A percentile compares a stretch with the other conserved stretches of the same genome.
These are phyloP conservation scores for Rhodotorula sp. DNA, from an alignment of 1,284 basidiomycete genomes.

Conservation along the genomic window DNA sequence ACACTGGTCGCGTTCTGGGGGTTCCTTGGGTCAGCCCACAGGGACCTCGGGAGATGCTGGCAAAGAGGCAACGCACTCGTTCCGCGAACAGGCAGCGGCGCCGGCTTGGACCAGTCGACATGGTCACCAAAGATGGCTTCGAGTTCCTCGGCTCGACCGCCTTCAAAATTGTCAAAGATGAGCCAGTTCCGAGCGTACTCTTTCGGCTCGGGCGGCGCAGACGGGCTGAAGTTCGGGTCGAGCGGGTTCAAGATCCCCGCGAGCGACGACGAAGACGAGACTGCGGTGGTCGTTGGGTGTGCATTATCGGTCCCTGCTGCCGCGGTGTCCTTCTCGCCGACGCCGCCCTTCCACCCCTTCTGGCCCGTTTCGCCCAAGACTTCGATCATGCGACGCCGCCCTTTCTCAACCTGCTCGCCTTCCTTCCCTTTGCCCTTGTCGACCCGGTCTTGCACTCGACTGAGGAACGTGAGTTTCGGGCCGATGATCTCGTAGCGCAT, in stretches of 20 bases:
- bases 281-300: neutral
- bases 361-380: conserved; percentile 4
- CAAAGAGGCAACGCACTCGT: conserved; percentile 48
- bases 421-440: conserved; percentile 26
- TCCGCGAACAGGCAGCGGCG: conserved; percentile 50
- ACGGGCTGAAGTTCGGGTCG: neutral
- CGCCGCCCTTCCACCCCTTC: conserved; percentile 1
- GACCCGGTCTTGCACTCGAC: conserved; percentile 56
- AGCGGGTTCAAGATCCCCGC: conserved; percentile 1
- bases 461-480: conserved; percentile 70
- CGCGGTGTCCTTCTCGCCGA: neutral
- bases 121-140: conserved; percentile 68
- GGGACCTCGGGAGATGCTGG: neutral
- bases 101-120: conserved; percentile 51
- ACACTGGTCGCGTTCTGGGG: conserved; percentile 41
- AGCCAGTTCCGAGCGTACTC: conserved; percentile 51
- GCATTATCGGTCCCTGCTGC: neutral
- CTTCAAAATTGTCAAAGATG: conserved; percentile 47
- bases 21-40: neutral
- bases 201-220: neutral
- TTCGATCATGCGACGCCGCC: conserved; percentile 9
- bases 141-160: conserved; percentile 67
- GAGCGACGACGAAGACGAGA: neutral
- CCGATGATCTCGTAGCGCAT: conserved; percentile 61
- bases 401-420: conserved; percentile 41